phyloP scores from a whole-genome alignment of 164 flowering plant genomes.

The Warburgia ugandensis region DNA sequence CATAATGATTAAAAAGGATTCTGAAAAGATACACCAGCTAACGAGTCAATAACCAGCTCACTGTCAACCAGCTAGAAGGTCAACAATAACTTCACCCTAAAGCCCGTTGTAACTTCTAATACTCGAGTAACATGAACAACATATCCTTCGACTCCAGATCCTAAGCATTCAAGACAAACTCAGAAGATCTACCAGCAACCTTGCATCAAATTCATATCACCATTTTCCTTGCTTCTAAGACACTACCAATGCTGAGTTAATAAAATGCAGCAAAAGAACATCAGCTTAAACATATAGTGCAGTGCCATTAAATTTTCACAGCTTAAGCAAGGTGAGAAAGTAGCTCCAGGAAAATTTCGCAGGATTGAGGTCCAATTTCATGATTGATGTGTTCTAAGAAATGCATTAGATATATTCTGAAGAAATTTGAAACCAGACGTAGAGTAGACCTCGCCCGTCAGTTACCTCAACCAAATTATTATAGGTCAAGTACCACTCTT shows the following conservation, averaged over 20 bases:
- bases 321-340: neutral
- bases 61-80: constrained; percentile 4
- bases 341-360: neutral
- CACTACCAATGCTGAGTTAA: neutral
- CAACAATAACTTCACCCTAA: neutral
- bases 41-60: neutral
- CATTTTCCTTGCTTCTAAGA: neutral
- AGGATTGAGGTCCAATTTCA: too few relatives aligned
- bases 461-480: too few relatives aligned
- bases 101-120: neutral
- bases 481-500: too few relatives aligned
- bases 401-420: too few relatives aligned
- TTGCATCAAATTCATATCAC: neutral
- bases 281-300: neutral
- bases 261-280: neutral
- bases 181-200: neutral
- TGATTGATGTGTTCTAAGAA: neutral
- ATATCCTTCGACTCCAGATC: neutral
- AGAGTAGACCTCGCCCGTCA: too few relatives aligned
- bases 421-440: too few relatives aligned
- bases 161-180: constrained; percentile 1
- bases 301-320: neutral
- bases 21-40: constrained; percentile 8
- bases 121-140: constrained; percentile 1
- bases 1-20: constrained; percentile 17